phyloP scores from a whole-genome alignment of 495 filamentous ascomycete genomes.

The Aspergillus coremiiformis region DNA sequence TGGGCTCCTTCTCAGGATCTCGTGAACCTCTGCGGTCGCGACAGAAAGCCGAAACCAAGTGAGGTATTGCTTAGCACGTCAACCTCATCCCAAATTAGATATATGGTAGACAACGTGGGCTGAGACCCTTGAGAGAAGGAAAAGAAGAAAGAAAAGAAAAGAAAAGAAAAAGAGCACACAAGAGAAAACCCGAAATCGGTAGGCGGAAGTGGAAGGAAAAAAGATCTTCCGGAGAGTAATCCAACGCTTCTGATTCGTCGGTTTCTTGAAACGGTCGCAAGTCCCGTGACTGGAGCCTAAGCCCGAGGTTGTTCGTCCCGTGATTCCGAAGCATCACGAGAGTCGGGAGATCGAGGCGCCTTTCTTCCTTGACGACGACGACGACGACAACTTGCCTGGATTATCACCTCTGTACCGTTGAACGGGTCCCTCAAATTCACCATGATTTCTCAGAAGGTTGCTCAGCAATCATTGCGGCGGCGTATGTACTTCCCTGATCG shows the following conservation, averaged over 20 bases:
- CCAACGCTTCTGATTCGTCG: constrained; percentile 30
- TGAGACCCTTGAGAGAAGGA: constrained; percentile 38
- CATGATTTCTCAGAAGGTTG: constrained; percentile 62
- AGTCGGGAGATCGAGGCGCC: constrained; percentile 19
- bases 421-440: constrained; percentile 21
- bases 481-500: constrained; percentile 39
- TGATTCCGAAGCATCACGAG: constrained; percentile 26
- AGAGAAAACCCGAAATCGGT: constrained; percentile 8
- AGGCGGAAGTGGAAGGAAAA: constrained; percentile 27
- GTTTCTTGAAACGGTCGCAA: not conserved
- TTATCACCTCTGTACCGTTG: constrained; percentile 5
- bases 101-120: constrained; percentile 38
- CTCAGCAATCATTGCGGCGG: constrained; percentile 60
- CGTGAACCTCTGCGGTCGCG: constrained; percentile 32
- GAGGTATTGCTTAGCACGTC: constrained; percentile 35
- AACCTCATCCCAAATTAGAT: constrained; percentile 36
- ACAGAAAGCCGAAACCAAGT: constrained; percentile 47
- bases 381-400: constrained; percentile 11
- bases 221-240: constrained; percentile 36
- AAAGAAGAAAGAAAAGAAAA: constrained; percentile 15
- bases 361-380: constrained; percentile 19
- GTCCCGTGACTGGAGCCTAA: constrained; percentile 30
- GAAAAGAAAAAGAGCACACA: constrained; percentile 6
- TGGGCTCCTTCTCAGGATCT: constrained; percentile 35
- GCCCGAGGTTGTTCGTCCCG: constrained; percentile 45